Base-by-base conservation (phyloP, 352 stramenopile species). In the Phytophthora citrophthora region DNA sequence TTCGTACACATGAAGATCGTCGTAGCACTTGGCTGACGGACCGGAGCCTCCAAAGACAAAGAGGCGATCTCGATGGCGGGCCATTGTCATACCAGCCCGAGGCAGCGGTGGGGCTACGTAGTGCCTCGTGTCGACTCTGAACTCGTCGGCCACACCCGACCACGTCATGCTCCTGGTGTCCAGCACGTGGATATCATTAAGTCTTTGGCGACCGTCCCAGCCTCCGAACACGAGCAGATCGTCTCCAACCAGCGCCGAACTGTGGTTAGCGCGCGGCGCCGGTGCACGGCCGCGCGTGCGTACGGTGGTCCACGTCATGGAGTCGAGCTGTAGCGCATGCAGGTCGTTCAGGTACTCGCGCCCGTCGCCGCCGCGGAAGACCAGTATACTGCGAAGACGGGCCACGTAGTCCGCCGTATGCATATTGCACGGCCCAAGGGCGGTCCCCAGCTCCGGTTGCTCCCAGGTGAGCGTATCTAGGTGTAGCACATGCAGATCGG, bases 161-260 rank as follows among this genome's bases (percentile, higher is more conserved):
- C 95, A 99, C n/a, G 80, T 90, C 48, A 89, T 88, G 23, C 82
- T 95, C 13, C 51, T 64, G 7, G 89, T 97, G 66, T 98, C 86
- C n/a, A 99, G 78, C 31, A 98, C 84, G 75, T 98, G 90, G 53
- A 99, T 90, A 74, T 98, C 96, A 72, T 98, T 99, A 10, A 99
- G 81, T 47, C 94, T 78, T 60, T 97, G 84, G 32, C 86, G 83
- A n/a, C 90, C 90, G 61, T 97, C 86, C 95, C 95, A 99, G 50
- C 96, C 95, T 40, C 96, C 96, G 77, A 99, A 99, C 32, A 99
- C 79, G 53, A 98, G 97, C 46, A 99, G 72, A 57, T 75, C 56
- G 50, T 72, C 65, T 27, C 91, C 77, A 5, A 98, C 74, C 16
- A 98, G 63, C 5, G 93, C 91, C 26, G 89, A 98, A 70, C 89